Evolutionary conservation across 2,329 filamentous ascomycete species (phyloP), one percentile per base, ranked within the genome.

Genomic region (Corinectria fuckeliana): DNA sequence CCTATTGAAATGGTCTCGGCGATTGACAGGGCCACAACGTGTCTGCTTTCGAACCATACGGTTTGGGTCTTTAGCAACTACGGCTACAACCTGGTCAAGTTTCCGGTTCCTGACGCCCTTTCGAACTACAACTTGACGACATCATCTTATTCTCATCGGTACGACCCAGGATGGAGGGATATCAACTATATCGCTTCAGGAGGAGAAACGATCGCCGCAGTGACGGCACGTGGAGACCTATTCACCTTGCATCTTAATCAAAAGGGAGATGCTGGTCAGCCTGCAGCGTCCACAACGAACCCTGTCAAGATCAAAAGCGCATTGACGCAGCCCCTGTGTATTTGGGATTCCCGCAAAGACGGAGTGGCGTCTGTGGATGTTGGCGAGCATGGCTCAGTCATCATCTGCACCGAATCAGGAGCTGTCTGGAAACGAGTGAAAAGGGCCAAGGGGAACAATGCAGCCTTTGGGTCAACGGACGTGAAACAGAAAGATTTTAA

Each of bases 31-130:
- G 95, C 95, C 6, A 97, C 95, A 0, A 89, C 90, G 1, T 90
- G 93, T 62, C 78, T 99, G 25, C 84, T 99, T 3, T 90, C 93
- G 48, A 96, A 93, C 67, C 88, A 91, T 66, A 92, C 93, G 18
- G 92, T 98, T 9, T 96, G 91, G 82, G 89, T 99, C 0, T 97
- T 99, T 69, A 94, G 93, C 1, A 96, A 96, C 66, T 98, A 96
- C 70, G 94, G 94, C 4, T 98, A 97, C 73, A 92, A 93, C n/a
- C 91, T 92, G 64, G 83, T 98, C 54, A 88, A 87, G 44, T 97
- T 98, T 63, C 91, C 92, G 0, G 80, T 91, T 30, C 79, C 81
- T 1, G 91, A 93, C 64, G 85, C 86, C 5, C 89, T 92, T 64
- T 84, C 85, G 18, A 92, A 89, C 59, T 87, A 87, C 60, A 88